phyloP scores from a whole-genome alignment of 495 filamentous ascomycete species.

The Penicillium cinerascens region DNA sequence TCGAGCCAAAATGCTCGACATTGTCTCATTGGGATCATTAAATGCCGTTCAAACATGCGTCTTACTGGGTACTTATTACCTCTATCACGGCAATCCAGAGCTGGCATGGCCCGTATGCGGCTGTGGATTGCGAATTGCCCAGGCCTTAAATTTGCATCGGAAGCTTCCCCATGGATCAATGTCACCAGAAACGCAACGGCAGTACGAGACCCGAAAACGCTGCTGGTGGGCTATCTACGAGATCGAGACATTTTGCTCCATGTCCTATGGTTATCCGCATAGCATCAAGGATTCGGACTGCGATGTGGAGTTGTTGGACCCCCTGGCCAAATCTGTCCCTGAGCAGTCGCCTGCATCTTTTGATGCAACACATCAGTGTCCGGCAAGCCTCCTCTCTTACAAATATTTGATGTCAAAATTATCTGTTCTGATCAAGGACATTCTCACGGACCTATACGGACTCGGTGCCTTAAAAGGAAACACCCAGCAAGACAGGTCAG shows the following conservation, averaged over 20 bases:
- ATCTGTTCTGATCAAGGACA: constrained; percentile 21
- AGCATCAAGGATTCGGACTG: constrained; percentile 34
- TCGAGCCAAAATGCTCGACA: constrained; percentile 19
- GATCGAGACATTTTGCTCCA: constrained; percentile 38
- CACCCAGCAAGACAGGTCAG: background rate
- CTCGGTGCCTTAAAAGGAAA: constrained; percentile 1
- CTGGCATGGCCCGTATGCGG: constrained; percentile 40
- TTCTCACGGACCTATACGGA: constrained; percentile 25
- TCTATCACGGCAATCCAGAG: constrained; percentile 32
- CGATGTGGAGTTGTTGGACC: constrained; percentile 31
- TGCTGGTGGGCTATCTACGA: constrained; percentile 44
- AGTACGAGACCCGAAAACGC: constrained; percentile 32
- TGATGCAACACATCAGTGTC: constrained; percentile 5
- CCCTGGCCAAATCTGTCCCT: constrained; percentile 9
- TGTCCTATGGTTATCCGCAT: constrained; percentile 36
- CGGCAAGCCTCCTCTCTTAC: constrained; percentile 24
- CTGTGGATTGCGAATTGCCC: constrained; percentile 31
- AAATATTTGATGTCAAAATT: constrained; percentile 33
- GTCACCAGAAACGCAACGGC: background rate
- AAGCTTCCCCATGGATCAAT: constrained; percentile 1
- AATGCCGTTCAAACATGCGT: constrained; percentile 34
- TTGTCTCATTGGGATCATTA: constrained; percentile 23
- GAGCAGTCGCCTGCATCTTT: constrained; percentile 10
- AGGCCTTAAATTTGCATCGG: constrained; percentile 36
- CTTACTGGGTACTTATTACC: constrained; percentile 36